These are phyloP conservation scores for Quercus tomentella DNA, from an alignment of 331 rosid species.

Conservation along the genomic window DNA sequence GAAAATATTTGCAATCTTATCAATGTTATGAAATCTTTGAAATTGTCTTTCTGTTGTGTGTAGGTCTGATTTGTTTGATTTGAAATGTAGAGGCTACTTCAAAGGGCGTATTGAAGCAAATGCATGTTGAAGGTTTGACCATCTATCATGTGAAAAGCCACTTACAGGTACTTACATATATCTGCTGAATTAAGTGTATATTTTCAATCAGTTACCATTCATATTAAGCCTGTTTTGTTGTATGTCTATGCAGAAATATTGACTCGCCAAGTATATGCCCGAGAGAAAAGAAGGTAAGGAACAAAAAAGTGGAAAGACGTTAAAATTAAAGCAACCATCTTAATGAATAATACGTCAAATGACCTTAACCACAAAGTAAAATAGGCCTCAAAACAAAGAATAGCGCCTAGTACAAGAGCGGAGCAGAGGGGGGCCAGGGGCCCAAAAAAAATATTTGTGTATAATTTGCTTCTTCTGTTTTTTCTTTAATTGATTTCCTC, in stretches of 20 bases:
- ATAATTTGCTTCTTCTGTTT: no score
- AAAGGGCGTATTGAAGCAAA: conserved; percentile 30
- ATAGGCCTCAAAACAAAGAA: no score
- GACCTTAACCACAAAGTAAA: no score
- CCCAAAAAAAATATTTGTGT: no score
- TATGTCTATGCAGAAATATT: conserved; percentile 36
- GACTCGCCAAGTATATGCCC: conserved; percentile 37
- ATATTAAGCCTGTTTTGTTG: background rate
- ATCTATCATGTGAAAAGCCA: conserved; percentile 43
- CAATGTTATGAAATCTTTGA: background rate
- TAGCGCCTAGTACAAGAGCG: no score
- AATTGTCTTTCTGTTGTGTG: background rate
- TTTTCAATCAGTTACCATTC: background rate
- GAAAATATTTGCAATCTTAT: background rate
- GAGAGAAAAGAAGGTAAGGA: conserved; percentile 37
- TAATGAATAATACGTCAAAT: no score
- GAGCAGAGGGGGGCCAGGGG: no score
- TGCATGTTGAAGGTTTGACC: conserved; percentile 36
- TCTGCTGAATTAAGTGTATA: background rate
- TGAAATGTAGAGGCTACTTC: conserved; percentile 39
- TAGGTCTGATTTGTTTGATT: background rate
- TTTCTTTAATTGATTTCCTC: no score
- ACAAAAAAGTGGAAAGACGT: background rate
- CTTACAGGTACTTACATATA: conserved; percentile 26
- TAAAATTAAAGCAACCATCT: no score